A percentile compares a stretch with the other conserved stretches of the same genome.
Conservation (phyloP, 2,329 filamentous ascomycete genomes). For the Penicillium expansum region DNA sequence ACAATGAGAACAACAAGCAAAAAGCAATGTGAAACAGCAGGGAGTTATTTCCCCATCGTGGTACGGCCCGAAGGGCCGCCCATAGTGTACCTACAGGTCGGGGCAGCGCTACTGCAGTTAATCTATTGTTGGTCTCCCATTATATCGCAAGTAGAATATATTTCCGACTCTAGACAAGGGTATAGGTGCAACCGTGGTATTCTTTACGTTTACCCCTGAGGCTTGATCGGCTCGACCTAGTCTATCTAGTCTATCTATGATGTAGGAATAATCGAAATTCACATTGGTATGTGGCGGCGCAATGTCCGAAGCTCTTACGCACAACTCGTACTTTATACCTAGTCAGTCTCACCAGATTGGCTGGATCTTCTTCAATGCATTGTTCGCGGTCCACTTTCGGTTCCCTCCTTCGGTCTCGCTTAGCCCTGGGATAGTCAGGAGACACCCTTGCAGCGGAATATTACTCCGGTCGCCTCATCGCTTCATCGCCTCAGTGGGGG, state of each 20-base stretch:
- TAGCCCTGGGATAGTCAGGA: conserved; percentile 3
- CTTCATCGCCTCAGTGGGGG: background rate
- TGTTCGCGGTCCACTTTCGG: background rate
- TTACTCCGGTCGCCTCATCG: background rate
- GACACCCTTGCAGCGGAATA: conserved; percentile 4
- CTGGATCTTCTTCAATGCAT: background rate
- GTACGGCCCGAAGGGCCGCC: conserved; percentile 19
- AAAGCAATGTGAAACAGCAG: conserved; percentile 19
- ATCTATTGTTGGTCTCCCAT: background rate
- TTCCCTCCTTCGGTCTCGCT: conserved; percentile 2
- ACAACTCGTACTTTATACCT: background rate
- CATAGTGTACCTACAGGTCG: conserved; percentile 3
- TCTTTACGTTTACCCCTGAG: background rate
- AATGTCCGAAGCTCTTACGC: conserved; percentile 5
- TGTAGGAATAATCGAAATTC: background rate
- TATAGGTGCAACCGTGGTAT: background rate
- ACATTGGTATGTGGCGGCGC: conserved; percentile 14
- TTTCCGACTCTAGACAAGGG: background rate
- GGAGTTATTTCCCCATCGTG: conserved; percentile 16
- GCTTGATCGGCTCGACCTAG: background rate
- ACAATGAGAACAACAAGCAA: background rate
- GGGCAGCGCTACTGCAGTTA: conserved; percentile 15
- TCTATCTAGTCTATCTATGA: background rate
- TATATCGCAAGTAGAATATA: conserved; percentile 1
- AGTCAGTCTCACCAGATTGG: background rate